These are phyloP conservation scores for Dryas integrifolia DNA, from an alignment of 331 rosid genomes.

Conservation along the genomic window DNA sequence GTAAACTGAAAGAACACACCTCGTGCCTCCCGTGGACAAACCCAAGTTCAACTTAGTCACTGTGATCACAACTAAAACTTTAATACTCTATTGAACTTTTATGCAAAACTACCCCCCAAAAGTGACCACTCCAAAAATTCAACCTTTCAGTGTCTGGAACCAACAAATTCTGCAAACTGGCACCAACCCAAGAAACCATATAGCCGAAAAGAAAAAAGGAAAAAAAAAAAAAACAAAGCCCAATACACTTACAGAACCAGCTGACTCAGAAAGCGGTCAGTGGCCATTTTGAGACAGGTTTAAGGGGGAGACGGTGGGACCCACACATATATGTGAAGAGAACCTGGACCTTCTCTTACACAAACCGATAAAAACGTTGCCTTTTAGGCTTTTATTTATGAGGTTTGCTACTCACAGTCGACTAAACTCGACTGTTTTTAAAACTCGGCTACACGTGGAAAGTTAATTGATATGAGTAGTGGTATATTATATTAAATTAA, in stretches of 20 bases:
- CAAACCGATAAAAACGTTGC: not conserved
- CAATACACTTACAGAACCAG: not conserved
- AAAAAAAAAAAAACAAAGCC: not conserved
- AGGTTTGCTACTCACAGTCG: no score
- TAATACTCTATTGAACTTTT: not conserved
- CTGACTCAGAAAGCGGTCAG: not conserved
- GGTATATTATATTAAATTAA: no score
- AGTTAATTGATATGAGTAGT: no score
- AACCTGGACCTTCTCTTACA: constrained; percentile 38
- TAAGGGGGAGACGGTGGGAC: constrained; percentile 29
- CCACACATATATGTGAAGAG: constrained; percentile 47
- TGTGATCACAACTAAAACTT: constrained; percentile 1
- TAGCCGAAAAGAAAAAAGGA: not conserved
- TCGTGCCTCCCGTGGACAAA: constrained; percentile 11
- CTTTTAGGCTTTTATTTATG: no score
- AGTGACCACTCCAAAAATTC: not conserved
- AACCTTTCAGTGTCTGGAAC: not conserved
- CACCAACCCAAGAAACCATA: constrained; percentile 1
- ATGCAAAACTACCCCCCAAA: constrained; percentile 3
- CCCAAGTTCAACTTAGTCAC: not conserved
- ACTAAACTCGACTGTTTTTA: no score
- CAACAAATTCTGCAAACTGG: not conserved
- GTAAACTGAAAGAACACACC: constrained; percentile 7
- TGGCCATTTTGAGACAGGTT: not conserved
- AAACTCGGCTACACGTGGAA: no score